Evolutionary conservation across 2,329 filamentous ascomycete genomes (phyloP), one percentile per base, ranked within the genome.

Genomic region (Neonectria ditissima): DNA sequence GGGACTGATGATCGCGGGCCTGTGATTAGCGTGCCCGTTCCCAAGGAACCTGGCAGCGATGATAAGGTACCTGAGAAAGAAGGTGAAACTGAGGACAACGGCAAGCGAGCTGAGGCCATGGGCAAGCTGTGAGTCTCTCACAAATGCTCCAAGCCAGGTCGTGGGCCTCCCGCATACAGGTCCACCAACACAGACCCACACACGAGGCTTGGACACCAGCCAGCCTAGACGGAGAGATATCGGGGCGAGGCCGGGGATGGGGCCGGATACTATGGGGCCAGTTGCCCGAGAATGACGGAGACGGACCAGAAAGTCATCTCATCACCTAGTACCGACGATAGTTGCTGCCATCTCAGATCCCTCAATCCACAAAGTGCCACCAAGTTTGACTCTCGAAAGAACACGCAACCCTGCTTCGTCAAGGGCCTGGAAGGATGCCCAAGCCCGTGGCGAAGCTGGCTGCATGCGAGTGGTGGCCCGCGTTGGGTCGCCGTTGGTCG

Each of bases 391-490:
- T 13, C n/a, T 10, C 14, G 22, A 18, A 14, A 4, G 5, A 4
- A 18, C 20, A 18, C n/a, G 24, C 2, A 30, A 32, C 10, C 16
- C 13, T 41, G 4, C 11, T 24, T 43, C 47, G 30, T 48, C 16
- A 54, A 26, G 24, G 24, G 56, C 56, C 56, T 53, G 7, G 41
- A 50, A 32, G 30, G 48, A 32, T 41, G 56, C 48, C 56, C 56
- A 20, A 59, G 16, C 30, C 41, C 37, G 41, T 54, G 48, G 50
- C 50, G 41, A 59, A 34, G 56, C 24, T 37, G 50, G 56, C 56
- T 54, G 56, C 56, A 54, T 59, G 50, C 39, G 3, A 28, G 51
- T 39, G 14, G 48, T 32, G 56, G 16, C 56, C 56, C 13, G 56
- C 56, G 56, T 51, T 59, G 51, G 50, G 20, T 26, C 22, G 32